Percentiles rank a stretch among this genome's conserved stretches.
Evolutionary conservation across 805 yeast species (phyloP).

Genomic region (Kodamaea hsintzibuensis): DNA sequence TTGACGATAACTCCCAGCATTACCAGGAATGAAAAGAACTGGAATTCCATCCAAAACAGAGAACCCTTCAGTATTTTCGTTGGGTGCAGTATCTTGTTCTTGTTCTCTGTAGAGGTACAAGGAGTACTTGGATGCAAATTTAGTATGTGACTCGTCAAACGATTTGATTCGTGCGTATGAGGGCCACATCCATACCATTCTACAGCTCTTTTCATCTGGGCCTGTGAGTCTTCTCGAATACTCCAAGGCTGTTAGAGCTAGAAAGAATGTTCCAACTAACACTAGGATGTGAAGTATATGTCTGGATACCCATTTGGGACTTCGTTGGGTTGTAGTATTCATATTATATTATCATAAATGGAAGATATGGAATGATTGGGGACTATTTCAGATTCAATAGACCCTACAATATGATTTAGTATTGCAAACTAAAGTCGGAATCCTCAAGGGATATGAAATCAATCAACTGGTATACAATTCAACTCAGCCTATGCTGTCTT

Average conservation of each 20-base stretch:
- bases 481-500: not conserved
- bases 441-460: not conserved
- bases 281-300: constrained; percentile 1
- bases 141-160: constrained; percentile 69
- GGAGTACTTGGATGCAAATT: constrained; percentile 79
- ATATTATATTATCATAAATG: not conserved
- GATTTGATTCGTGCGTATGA: constrained; percentile 74
- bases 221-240: constrained; percentile 22
- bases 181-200: constrained; percentile 78
- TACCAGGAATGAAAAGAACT: constrained; percentile 92
- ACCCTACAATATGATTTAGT: too few relatives aligned
- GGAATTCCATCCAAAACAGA: constrained; percentile 68
- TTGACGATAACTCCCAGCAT: constrained; percentile 92
- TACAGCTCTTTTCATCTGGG: constrained; percentile 50
- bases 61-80: constrained; percentile 28
- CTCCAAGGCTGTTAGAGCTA: constrained; percentile 7
- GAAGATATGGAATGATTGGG: not conserved
- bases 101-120: constrained; percentile 86
- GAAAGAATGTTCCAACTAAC: constrained; percentile 2
- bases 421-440: not conserved
- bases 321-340: not conserved
- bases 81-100: constrained; percentile 59
- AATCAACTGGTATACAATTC: not conserved
- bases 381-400: not conserved
- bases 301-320: constrained; percentile 3